A percentile compares a stretch with the other conserved stretches of the same genome.
These are phyloP conservation scores for Colletotrichum tanaceti DNA, from an alignment of 2,329 filamentous ascomycete genomes.

Conservation along the genomic window DNA sequence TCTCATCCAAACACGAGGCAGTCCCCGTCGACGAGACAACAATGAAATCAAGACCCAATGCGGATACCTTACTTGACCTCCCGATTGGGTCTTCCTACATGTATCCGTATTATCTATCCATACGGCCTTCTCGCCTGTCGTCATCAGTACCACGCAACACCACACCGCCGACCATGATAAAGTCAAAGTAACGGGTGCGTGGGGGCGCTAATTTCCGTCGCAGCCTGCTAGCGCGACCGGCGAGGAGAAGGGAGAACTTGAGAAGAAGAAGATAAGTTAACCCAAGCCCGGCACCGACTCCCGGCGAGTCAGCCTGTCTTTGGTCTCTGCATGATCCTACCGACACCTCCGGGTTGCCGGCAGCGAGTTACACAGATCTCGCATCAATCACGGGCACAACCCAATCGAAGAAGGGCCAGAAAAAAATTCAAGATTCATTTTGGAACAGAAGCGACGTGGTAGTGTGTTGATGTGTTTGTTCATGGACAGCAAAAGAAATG, in stretches of 20 bases:
- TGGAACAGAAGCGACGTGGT: not conserved
- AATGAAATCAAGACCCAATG: too few relatives aligned
- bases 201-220: conserved; percentile 11
- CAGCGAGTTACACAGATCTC: not conserved
- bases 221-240: conserved; percentile 3
- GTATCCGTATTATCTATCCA: too few relatives aligned
- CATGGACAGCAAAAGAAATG: conserved; percentile 36
- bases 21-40: too few relatives aligned
- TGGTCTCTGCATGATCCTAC: conserved; percentile 14
- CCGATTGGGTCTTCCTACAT: too few relatives aligned
- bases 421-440: not conserved
- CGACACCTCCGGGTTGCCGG: not conserved
- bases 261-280: too few relatives aligned
- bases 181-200: not conserved
- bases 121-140: too few relatives aligned
- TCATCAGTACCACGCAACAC: too few relatives aligned
- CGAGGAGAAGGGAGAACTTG: not conserved
- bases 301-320: conserved; percentile 8
- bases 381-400: conserved; percentile 2
- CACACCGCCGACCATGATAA: too few relatives aligned
- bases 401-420: not conserved
- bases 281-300: too few relatives aligned
- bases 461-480: not conserved
- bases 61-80: too few relatives aligned
- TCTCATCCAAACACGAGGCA: not conserved